These are phyloP conservation scores for Globisporangium paroecandrum DNA, from an alignment of 352 stramenopile species.

Conservation along the genomic window DNA sequence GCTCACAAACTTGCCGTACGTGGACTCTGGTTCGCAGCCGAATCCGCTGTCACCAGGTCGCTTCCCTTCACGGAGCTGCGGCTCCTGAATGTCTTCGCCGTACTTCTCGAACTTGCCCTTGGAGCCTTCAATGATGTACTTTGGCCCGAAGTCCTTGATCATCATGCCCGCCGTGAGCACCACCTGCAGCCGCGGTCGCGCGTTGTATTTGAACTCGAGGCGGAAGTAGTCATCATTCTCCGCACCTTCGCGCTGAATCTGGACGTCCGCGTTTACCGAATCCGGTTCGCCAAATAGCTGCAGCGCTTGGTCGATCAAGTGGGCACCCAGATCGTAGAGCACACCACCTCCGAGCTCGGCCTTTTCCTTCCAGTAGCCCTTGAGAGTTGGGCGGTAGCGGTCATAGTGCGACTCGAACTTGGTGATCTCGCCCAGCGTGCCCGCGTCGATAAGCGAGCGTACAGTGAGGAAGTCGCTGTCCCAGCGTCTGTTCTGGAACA, in stretches of 20 bases:
- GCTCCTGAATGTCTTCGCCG: slow-evolving; percentile 63
- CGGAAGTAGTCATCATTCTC: slow-evolving; percentile 76
- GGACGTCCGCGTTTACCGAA: slow-evolving; percentile 47
- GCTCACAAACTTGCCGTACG: slow-evolving; percentile 42
- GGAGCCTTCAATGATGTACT: slow-evolving; percentile 64
- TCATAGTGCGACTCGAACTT: slow-evolving; percentile 69
- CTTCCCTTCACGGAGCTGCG: slow-evolving; percentile 49
- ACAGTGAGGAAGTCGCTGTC: slow-evolving; percentile 77
- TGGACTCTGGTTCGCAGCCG: slow-evolving; percentile 45
- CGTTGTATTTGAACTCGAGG: slow-evolving; percentile 58
- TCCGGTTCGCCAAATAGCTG: slow-evolving; percentile 59
- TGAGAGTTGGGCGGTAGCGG: slow-evolving; percentile 61
- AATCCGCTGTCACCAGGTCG: slow-evolving; percentile 46
- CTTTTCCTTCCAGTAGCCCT: slow-evolving; percentile 81
- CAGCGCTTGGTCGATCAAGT: slow-evolving; percentile 66
- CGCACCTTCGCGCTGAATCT: slow-evolving; percentile 66
- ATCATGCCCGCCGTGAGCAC: slow-evolving; percentile 67
- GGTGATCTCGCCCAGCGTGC: slow-evolving; percentile 44
- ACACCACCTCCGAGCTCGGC: slow-evolving; percentile 49
- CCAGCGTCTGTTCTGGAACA: slow-evolving; percentile 79
- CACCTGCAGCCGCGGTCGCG: slow-evolving; percentile 44
- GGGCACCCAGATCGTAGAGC: slow-evolving; percentile 68
- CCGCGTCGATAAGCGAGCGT: slow-evolving; percentile 38
- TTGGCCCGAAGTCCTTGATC: slow-evolving; percentile 50
- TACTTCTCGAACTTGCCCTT: slow-evolving; percentile 58